phyloP scores from a whole-genome alignment of 805 yeast genomes.

The Starmerella roubikii region DNA sequence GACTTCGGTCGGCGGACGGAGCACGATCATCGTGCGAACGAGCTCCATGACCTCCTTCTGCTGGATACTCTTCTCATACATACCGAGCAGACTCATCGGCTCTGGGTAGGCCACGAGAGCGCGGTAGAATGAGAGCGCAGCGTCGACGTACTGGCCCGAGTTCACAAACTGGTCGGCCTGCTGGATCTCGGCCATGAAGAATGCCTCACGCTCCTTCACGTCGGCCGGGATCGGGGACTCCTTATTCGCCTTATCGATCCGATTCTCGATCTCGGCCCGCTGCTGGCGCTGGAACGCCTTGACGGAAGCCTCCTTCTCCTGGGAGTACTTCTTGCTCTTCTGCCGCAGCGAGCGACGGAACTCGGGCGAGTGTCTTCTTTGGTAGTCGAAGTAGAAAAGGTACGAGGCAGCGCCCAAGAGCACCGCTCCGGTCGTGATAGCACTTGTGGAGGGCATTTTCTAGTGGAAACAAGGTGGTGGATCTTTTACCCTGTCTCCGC shows the following conservation, averaged over 20 bases:
- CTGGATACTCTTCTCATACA: slow-evolving; percentile 81
- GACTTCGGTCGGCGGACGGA: slow-evolving; percentile 69
- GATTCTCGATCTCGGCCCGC: slow-evolving; percentile 44
- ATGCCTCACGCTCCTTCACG: slow-evolving; percentile 53
- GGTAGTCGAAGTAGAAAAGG: slow-evolving; percentile 81
- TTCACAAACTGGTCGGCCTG: slow-evolving; percentile 70
- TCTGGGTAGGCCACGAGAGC: slow-evolving; percentile 88
- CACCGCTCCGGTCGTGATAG: slow-evolving; percentile 23
- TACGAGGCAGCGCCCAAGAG: slow-evolving; percentile 34
- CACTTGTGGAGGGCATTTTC: slow-evolving; percentile 27
- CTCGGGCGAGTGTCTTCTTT: slow-evolving; percentile 66
- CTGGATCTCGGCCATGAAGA: slow-evolving; percentile 72
- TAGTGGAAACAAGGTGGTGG: not conserved
- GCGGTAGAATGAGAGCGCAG: slow-evolving; percentile 85
- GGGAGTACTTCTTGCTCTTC: slow-evolving; percentile 47
- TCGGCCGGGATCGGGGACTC: slow-evolving; percentile 66
- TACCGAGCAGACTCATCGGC: slow-evolving; percentile 80
- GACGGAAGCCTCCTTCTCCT: slow-evolving; percentile 42
- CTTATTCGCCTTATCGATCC: slow-evolving; percentile 49
- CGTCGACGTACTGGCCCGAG: slow-evolving; percentile 47
- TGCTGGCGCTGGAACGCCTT: slow-evolving; percentile 44
- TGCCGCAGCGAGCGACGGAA: slow-evolving; percentile 68
- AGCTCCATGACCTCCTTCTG: slow-evolving; percentile 61
- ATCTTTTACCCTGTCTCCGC: too few species aligned
- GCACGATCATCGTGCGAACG: slow-evolving; percentile 77